Base-by-base conservation (phyloP, 306 rosid species). In the Quercus parvula region DNA sequence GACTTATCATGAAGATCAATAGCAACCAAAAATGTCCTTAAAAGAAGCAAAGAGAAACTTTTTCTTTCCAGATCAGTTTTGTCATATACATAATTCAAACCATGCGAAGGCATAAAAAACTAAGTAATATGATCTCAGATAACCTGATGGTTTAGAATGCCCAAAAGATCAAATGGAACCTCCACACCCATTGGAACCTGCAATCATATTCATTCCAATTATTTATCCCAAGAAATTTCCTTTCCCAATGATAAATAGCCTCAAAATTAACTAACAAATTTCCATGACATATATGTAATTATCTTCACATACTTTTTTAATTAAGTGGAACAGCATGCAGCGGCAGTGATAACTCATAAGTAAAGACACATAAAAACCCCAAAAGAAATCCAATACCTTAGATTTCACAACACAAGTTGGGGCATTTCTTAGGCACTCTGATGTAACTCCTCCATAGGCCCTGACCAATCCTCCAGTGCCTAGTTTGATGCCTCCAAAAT, bases 361-460 rank as follows among this genome's bases (percentile, higher is more conserved):
- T 58, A 64, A 81, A 24, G 67, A 76, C 69, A 19, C 62, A 74
- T 67, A 59, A 74, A 9, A 80, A 61, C 41, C 73, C 56, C 78
- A 62, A 72, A 59, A 75, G 80, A 33, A 82, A 72, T 49, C 35
- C 6, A 51, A 20, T 79, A 94, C 97, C 97, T 91, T 92, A 4
- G 95, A 85, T 87, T 94, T 94, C 41, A 94, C 90, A 64, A 92
- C 85, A 86, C 89, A 87, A 71, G 94, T 89, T 14, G 94, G 89
- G 70, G 97, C 94, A 80, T 82, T 86, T 90, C 91, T 89, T 86
- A 92, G 81, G 90, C 97, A 94, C 77, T 94, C 98, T 44, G 91
- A 88, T 56, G 97, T 84, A 79, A 94, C 97, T 82, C 98, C 98
- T 75, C 97, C 97, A 83, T 92, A 94, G 75, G 98, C 97, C 87